Percentiles rank a stretch among this genome's conserved stretches.
phyloP scores from a whole-genome alignment of 768 basidiomycete genomes.

The Fomitopsis serialis region DNA sequence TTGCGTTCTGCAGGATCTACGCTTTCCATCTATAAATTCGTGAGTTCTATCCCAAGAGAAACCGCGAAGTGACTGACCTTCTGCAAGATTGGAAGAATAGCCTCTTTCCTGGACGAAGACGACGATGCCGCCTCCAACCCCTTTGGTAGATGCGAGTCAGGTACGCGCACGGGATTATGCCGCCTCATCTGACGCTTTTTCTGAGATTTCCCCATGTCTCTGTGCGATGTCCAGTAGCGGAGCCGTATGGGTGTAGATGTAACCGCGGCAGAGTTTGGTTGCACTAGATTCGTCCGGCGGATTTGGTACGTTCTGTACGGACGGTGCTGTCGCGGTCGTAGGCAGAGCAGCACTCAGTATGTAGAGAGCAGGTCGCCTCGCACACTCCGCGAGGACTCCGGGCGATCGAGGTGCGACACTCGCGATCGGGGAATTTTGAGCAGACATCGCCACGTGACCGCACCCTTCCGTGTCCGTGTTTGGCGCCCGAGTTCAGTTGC shows the following conservation, averaged over 20 bases:
- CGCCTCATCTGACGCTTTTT: conserved; percentile 81
- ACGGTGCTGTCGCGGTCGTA: too few relatives aligned
- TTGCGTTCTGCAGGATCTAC: conserved; percentile 76
- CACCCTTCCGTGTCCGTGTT: neutral
- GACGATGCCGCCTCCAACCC: conserved; percentile 74
- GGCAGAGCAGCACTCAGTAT: too few relatives aligned
- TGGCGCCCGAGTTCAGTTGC: too few relatives aligned
- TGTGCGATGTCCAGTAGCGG: neutral
- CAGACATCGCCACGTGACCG: neutral
- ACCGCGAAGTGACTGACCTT: conserved; percentile 49
- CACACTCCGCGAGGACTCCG: neutral
- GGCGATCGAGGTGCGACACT: neutral
- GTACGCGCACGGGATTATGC: conserved; percentile 92
- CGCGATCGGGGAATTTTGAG: neutral
- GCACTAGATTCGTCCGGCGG: too few relatives aligned
- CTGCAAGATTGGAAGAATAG: conserved; percentile 82
- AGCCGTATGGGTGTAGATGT: neutral
- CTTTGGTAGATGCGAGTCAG: conserved; percentile 84
- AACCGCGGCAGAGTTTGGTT: too few relatives aligned
- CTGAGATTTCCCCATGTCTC: conserved; percentile 85
- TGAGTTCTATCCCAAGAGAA: neutral
- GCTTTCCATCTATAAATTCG: conserved; percentile 58
- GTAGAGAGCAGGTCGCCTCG: neutral
- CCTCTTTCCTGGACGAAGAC: conserved; percentile 69
- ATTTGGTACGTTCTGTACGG: too few relatives aligned